phyloP scores from a whole-genome alignment of 768 basidiomycete genomes.

The Tylopilus sp. region DNA sequence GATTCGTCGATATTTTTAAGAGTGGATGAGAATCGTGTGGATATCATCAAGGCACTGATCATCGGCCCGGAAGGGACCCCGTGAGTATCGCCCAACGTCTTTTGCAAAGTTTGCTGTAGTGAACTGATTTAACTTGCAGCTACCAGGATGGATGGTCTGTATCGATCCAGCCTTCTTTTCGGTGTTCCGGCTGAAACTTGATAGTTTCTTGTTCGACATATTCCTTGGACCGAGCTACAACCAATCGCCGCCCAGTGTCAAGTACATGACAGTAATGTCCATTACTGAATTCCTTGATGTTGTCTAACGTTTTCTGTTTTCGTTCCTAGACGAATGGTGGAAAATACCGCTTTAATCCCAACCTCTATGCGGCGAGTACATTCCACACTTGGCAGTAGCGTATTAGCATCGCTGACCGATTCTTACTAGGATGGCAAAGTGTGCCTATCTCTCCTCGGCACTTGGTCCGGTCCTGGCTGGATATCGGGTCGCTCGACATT shows the following conservation, averaged over 20 bases:
- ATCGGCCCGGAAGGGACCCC: conserved; percentile 94
- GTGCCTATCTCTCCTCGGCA: conserved; percentile 86
- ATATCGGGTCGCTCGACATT: conserved; percentile 85
- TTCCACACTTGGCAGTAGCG: neutral
- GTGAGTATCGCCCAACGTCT: conserved; percentile 43
- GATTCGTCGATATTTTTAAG: conserved; percentile 90
- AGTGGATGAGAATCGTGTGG: conserved; percentile 89
- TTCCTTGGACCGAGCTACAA: conserved; percentile 91
- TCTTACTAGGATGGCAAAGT: conserved; percentile 86
- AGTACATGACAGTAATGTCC: conserved; percentile 53
- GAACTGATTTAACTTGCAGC: conserved; percentile 36
- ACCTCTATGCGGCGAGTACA: conserved; percentile 76
- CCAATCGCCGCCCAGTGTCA: conserved; percentile 73
- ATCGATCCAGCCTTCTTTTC: neutral
- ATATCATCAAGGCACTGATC: conserved; percentile 88
- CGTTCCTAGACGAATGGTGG: conserved; percentile 72
- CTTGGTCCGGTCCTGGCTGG: conserved; percentile 95
- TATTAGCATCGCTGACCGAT: neutral
- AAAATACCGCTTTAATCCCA: conserved; percentile 90
- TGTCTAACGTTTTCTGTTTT: conserved; percentile 9
- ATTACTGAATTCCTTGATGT: neutral
- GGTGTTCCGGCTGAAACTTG: conserved; percentile 6
- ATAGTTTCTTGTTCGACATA: conserved; percentile 81
- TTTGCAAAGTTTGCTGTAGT: no score
- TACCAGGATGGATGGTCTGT: conserved; percentile 89